Conservation (phyloP, 495 filamentous ascomycete genomes). For the Bombardia bombarda region DNA sequence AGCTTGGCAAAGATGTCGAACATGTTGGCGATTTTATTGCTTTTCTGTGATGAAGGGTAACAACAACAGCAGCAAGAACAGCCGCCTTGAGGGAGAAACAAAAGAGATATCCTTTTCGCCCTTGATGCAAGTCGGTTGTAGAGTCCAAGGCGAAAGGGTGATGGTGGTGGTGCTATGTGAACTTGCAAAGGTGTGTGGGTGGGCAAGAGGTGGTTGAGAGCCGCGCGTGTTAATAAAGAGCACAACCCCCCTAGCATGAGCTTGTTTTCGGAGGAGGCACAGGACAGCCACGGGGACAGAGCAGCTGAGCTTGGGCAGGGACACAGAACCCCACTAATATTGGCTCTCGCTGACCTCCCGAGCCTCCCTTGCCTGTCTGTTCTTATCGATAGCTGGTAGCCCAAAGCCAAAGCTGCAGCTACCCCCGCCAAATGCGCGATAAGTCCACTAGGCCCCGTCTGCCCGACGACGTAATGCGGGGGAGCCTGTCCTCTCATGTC, state of each 20-base stretch:
- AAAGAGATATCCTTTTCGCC: too few relatives aligned
- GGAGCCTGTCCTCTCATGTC: too few relatives aligned
- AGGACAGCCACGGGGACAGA: neutral
- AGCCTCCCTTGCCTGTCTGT: neutral
- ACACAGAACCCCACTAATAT: neutral
- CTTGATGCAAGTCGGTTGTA: neutral
- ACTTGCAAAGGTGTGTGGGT: neutral
- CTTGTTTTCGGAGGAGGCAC: too few relatives aligned
- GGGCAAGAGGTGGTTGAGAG: neutral
- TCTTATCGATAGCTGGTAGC: neutral
- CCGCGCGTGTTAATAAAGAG: too few relatives aligned
- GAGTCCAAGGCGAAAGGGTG: neutral
- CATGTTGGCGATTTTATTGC: slow-evolving; percentile 37
- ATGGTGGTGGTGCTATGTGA: neutral
- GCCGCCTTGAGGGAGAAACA: too few relatives aligned
- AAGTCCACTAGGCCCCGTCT: neutral
- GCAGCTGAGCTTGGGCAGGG: slow-evolving; percentile 2
- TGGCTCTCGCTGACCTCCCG: neutral
- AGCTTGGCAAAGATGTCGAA: slow-evolving; percentile 75
- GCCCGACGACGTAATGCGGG: neutral
- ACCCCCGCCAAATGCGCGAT: neutral
- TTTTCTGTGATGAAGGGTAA: neutral
- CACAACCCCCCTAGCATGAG: too few relatives aligned
- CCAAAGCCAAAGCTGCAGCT: neutral
- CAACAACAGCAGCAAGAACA: too few relatives aligned